Conservation (phyloP, 768 basidiomycete genomes). For the Mycena sanguinolenta region DNA sequence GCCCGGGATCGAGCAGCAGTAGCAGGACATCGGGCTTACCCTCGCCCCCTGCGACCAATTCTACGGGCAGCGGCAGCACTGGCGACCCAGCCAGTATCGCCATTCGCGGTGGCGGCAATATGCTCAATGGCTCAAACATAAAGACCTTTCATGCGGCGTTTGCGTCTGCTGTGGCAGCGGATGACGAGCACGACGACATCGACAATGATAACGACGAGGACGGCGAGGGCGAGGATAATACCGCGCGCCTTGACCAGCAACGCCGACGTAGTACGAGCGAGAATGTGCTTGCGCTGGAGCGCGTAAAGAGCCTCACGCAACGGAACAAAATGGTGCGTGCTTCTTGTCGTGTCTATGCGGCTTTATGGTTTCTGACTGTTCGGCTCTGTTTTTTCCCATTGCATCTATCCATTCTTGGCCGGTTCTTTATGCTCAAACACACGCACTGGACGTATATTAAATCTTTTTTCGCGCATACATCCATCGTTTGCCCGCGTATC, state of each 20-base stretch:
- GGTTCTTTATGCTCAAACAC: too few species aligned
- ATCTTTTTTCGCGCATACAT: neutral
- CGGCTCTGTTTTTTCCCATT: slow-evolving; percentile 48
- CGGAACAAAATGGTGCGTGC: slow-evolving; percentile 78
- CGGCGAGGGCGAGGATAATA: slow-evolving; percentile 73
- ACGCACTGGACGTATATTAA: neutral
- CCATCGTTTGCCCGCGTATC: too few species aligned
- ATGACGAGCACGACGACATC: slow-evolving; percentile 62
- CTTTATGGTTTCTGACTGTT: slow-evolving; percentile 41
- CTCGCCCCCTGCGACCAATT: slow-evolving; percentile 88
- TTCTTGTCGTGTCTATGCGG: slow-evolving; percentile 30
- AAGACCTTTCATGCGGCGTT: slow-evolving; percentile 47
- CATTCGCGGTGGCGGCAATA: slow-evolving; percentile 48
- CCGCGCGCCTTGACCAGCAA: slow-evolving; percentile 61
- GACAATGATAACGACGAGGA: slow-evolving; percentile 62
- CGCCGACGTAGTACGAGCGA: slow-evolving; percentile 59
- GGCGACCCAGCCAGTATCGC: slow-evolving; percentile 67
- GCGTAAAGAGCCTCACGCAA: slow-evolving; percentile 78
- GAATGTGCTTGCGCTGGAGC: slow-evolving; percentile 71
- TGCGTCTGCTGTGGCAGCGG: slow-evolving; percentile 43
- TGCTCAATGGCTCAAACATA: slow-evolving; percentile 56
- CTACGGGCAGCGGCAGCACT: slow-evolving; percentile 84
- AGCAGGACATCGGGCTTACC: slow-evolving; percentile 77
- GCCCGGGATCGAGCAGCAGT: slow-evolving; percentile 61
- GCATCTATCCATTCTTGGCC: slow-evolving; percentile 24